Evolutionary conservation across 176 grass and related monocot species (phyloP).

Genomic region (Avena insularis): DNA sequence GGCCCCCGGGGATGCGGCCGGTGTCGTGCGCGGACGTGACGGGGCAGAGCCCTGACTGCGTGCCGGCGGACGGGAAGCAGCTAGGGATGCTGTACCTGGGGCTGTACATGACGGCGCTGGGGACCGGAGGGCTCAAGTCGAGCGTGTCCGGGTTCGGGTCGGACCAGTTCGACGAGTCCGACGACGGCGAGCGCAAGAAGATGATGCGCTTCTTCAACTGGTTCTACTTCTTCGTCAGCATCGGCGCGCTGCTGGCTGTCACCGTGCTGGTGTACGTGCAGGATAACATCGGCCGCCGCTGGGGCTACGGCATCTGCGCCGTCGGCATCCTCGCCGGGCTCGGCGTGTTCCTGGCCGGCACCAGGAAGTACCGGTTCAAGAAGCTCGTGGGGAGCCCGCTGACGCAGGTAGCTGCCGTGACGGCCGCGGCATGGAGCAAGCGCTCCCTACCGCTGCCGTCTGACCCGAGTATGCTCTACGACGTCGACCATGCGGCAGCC

Average conservation of each 20-base stretch:
- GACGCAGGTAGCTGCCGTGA: slow-evolving; percentile 74
- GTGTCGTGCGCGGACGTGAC: slow-evolving; percentile 48
- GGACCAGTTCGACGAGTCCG: slow-evolving; percentile 90
- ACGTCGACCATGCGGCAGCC: slow-evolving; percentile 47
- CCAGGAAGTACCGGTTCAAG: slow-evolving; percentile 82
- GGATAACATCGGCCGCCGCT: slow-evolving; percentile 74
- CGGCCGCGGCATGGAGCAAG: slow-evolving; percentile 72
- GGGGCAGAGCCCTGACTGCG: slow-evolving; percentile 48
- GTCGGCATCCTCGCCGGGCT: slow-evolving; percentile 64
- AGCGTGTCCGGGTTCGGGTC: slow-evolving; percentile 94
- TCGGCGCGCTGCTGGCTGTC: slow-evolving; percentile 85
- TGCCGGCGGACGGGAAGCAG: slow-evolving; percentile 59
- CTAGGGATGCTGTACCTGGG: slow-evolving; percentile 85
- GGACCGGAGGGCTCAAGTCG: slow-evolving; percentile 90
- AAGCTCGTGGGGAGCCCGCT: slow-evolving; percentile 92
- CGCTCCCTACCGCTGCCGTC: slow-evolving; percentile 62
- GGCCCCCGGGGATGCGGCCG: slow-evolving; percentile 61
- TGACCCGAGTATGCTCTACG: slow-evolving; percentile 63
- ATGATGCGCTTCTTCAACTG: slow-evolving; percentile 97
- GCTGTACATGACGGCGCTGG: slow-evolving; percentile 88
- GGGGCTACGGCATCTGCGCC: slow-evolving; percentile 81
- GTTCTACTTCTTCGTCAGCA: slow-evolving; percentile 99
- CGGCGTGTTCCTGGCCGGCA: slow-evolving; percentile 69
- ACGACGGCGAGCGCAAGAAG: slow-evolving; percentile 63
- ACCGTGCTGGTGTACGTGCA: slow-evolving; percentile 93